phyloP scores from a whole-genome alignment of 805 yeast species.

The Sugiyamaella chiloensis region DNA sequence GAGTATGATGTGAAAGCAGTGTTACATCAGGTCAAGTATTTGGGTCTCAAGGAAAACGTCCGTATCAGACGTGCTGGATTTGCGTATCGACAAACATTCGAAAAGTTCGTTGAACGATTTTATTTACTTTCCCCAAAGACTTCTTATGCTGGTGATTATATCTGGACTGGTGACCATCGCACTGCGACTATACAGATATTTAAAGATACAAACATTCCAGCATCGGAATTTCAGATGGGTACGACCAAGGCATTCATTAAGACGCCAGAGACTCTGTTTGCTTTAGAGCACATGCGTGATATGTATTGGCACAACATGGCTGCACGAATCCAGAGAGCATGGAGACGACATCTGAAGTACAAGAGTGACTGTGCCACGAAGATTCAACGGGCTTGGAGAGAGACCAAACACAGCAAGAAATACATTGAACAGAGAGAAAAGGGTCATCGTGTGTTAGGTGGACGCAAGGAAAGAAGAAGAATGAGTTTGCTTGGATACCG shows the following conservation, averaged over 20 bases:
- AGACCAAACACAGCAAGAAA: conserved; percentile 73
- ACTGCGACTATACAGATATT: conserved; percentile 54
- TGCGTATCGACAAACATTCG: conserved; percentile 95
- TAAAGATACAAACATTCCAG: conserved; percentile 65
- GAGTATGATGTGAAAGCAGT: conserved; percentile 90
- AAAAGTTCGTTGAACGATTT: conserved; percentile 92
- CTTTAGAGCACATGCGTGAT: conserved; percentile 93
- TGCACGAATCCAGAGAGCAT: conserved; percentile 93
- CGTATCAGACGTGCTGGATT: conserved; percentile 98
- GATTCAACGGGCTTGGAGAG: conserved; percentile 81
- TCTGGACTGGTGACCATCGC: conserved; percentile 58
- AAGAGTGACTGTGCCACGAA: conserved; percentile 82
- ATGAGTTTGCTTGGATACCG: conserved; percentile 84
- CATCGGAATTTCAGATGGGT: conserved; percentile 85
- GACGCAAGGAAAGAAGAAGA: conserved; percentile 84
- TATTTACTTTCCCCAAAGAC: conserved; percentile 82
- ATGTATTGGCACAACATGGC: conserved; percentile 99
- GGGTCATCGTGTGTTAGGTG: conserved; percentile 67
- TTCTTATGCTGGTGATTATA: conserved; percentile 84
- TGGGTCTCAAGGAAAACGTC: conserved; percentile 95
- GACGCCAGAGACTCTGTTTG: conserved; percentile 94
- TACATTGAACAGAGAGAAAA: conserved; percentile 81
- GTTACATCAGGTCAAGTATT: conserved; percentile 89
- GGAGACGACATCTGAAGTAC: conserved; percentile 78
- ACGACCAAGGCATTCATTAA: conserved; percentile 89